Evolutionary conservation across 148 eudicot genomes (phyloP).

Genomic region (Rheum nobile): DNA sequence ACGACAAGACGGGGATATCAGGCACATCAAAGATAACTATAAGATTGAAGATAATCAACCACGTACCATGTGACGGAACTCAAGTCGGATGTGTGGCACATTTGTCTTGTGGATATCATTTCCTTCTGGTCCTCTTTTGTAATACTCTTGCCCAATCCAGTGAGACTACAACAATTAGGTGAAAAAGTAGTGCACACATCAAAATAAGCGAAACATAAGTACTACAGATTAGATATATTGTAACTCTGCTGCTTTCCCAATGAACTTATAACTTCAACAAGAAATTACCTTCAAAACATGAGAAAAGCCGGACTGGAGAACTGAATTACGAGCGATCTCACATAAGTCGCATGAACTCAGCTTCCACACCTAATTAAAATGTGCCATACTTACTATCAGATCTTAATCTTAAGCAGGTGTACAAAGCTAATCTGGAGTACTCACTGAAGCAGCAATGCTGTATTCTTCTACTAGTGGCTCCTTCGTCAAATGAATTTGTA

Average conservation of each 20-base stretch:
- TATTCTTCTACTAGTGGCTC: slow-evolving; percentile 79
- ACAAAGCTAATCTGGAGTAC: slow-evolving; percentile 17
- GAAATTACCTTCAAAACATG: slow-evolving; percentile 80
- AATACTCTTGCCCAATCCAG: slow-evolving; percentile 91
- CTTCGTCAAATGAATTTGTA: slow-evolving; percentile 80
- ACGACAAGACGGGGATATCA: neutral
- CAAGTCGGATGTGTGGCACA: slow-evolving; percentile 87
- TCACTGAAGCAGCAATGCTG: slow-evolving; percentile 85
- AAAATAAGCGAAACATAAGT: neutral
- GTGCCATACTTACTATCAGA: neutral
- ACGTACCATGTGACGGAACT: slow-evolving; percentile 90
- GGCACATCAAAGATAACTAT: neutral
- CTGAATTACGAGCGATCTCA: slow-evolving; percentile 98
- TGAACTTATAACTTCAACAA: neutral
- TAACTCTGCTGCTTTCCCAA: neutral
- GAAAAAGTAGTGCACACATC: neutral
- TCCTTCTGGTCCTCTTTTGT: slow-evolving; percentile 76
- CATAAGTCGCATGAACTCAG: slow-evolving; percentile 88
- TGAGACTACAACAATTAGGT: slow-evolving; percentile 40
- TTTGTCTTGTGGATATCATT: slow-evolving; percentile 96
- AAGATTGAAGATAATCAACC: neutral
- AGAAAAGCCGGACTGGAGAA: slow-evolving; percentile 93
- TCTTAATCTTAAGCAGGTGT: neutral
- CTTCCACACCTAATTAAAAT: slow-evolving; percentile 70
- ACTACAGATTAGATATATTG: neutral